phyloP scores from a whole-genome alignment of 768 basidiomycete genomes.

The Naganishia antarctica region DNA sequence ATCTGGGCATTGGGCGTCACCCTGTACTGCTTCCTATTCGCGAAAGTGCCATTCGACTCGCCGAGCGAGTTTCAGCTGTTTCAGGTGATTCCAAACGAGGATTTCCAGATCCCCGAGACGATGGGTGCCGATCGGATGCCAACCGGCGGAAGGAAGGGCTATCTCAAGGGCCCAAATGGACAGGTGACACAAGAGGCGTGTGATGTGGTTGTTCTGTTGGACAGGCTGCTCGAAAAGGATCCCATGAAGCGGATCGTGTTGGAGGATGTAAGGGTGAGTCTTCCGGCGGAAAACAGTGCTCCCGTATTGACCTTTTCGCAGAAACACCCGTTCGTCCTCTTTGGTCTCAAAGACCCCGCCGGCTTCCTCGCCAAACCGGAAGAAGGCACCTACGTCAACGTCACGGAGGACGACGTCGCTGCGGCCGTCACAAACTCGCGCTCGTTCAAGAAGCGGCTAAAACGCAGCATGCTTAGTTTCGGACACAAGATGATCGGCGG shows the following conservation, averaged over 20 bases:
- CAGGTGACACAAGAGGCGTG: conserved; percentile 53
- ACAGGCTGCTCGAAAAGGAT: conserved; percentile 75
- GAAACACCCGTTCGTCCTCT: conserved; percentile 52
- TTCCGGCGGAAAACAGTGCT: background rate
- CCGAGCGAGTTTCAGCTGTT: conserved; percentile 73
- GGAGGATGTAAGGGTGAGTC: conserved; percentile 70
- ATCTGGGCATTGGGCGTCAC: conserved; percentile 98
- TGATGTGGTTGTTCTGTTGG: conserved; percentile 66
- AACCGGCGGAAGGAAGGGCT: conserved; percentile 58
- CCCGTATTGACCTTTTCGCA: conserved; percentile 34
- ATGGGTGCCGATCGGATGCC: conserved; percentile 69
- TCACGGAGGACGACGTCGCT: conserved; percentile 71
- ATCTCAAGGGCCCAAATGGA: conserved; percentile 28
- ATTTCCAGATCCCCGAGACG: conserved; percentile 62
- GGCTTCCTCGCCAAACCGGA: conserved; percentile 65
- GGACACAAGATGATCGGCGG: conserved; percentile 33
- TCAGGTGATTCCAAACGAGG: conserved; percentile 67
- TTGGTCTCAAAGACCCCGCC: conserved; percentile 62
- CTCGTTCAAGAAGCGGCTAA: conserved; percentile 41
- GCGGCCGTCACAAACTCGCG: conserved; percentile 53
- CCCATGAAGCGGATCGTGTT: conserved; percentile 67
- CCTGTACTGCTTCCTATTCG: conserved; percentile 88
- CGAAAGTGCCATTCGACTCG: conserved; percentile 69
- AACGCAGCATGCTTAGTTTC: conserved; percentile 42
- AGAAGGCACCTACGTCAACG: conserved; percentile 55